Base-by-base conservation (phyloP, 805 yeast species). In the Metschnikowia aberdeeniae region DNA sequence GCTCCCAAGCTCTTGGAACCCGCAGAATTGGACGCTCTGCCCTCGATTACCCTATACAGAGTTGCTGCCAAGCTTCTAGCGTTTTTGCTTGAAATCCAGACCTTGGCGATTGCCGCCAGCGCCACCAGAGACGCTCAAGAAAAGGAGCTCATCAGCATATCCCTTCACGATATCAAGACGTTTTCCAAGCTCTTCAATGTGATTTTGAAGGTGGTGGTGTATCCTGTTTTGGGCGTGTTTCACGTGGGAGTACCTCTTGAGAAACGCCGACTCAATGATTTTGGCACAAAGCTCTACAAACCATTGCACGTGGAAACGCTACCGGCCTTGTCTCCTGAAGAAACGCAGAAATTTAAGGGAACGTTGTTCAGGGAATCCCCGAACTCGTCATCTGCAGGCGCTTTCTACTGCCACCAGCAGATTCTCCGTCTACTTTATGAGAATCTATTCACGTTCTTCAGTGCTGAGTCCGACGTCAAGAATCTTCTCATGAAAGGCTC, bases 111-210 rank as follows among this genome's bases (percentile, higher is more conserved):
- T 13, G 40, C 42, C 39, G 51, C 51, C 30, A 47, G 31, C 42
- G 43, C 43, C 20, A 43, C 42, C 3, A 43, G 46, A 24, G 63
- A 57, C 22, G 60, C 57, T 12, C 48, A 59, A 36, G 42, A 46
- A 11, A 52, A 55, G 34, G 59, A 65, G 39, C 52, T 77, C 40
- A 70, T 86, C 9, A 70, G 84, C 7, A 82, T 92, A 12, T 87
- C 97, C 0, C 70, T 92, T 8, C 89, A 88, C 55, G 98, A 93
- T 60, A 81, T 92, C 75, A 85, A 82, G 59, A 75, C 79, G 4
- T 77, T 93, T 45, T 83, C 85, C 30, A 76, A 73, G 19, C 58
- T 92, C 36, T 62, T 85, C 14, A 84, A 82, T 51, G 46, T 84
- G 9, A 69, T 90, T 1, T 78, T 89, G 0, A 63, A 84, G 1